Base-by-base conservation (phyloP, 2,329 filamentous ascomycete species). In the Tolypocladium tundrense region DNA sequence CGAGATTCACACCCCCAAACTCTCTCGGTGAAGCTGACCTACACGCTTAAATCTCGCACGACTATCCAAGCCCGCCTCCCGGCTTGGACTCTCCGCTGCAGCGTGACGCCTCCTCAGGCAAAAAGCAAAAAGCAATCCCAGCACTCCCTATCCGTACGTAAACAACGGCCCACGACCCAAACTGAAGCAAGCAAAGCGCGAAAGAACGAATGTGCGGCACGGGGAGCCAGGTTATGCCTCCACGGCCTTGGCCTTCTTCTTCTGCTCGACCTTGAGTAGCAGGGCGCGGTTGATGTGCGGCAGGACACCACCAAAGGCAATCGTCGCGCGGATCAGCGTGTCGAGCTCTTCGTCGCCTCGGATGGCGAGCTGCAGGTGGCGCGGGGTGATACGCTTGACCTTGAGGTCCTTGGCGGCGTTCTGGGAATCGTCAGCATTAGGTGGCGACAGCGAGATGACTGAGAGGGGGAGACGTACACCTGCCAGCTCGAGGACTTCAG, bases 331-430 rank as follows among this genome's bases (percentile, higher is more conserved):
- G 73, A 99, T 97, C 59, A 99, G 82, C 31, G 92, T 97, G 74
- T 99, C 94, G 67, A 99, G 83, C 77, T 99, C 94, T 79, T 99
- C 94, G 75, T 99, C 94, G 71, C 94, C 94, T 70, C 94, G 91
- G 72, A 99, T 99, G 68, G 94, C 94, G 62, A 99, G 89, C 77
- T 99, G 94, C 64, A 99, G 80, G 76, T 99, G 94, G 74, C 94
- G 92, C 58, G 94, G 94, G 14, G 93, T 97, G 77, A 99, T 99
- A 77, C 94, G 94, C 87, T 97, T 99, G 79, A 97, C 94, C 79
- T 97, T 99, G 72, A 97, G 88, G 76, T 99, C 94, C 83, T 97
- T 97, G 75, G 94, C 94, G 57, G 94, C 94, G 74, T 99, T 99
- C 84, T 88, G 41, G 21, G 54, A 42, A 39, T 27, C 21, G 64